These are phyloP conservation scores for Penicillium simplicissimum DNA, from an alignment of 495 filamentous ascomycete species.

Conservation along the genomic window DNA sequence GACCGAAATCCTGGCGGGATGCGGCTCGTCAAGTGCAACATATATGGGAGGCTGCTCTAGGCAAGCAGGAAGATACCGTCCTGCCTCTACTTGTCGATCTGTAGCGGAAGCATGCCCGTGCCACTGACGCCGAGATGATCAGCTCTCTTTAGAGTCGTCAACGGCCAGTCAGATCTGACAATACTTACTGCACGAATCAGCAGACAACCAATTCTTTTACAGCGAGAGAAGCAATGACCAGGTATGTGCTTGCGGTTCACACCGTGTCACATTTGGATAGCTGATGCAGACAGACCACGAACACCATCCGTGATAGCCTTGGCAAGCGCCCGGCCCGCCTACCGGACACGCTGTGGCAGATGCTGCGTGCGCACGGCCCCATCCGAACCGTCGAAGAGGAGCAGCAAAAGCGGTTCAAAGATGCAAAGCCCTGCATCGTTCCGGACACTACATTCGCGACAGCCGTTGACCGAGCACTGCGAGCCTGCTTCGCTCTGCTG, in stretches of 20 bases:
- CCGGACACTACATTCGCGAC: too few relatives aligned
- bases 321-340: background rate
- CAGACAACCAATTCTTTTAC: background rate
- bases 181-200: too few relatives aligned
- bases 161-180: too few relatives aligned
- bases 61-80: background rate
- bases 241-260: too few relatives aligned
- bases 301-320: background rate
- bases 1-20: background rate
- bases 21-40: background rate
- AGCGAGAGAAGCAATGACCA: background rate
- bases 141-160: too few relatives aligned
- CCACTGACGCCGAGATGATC: too few relatives aligned
- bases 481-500: too few relatives aligned
- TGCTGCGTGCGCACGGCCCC: background rate
- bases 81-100: background rate
- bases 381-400: slow-evolving; percentile 1
- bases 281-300: background rate
- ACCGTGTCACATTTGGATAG: background rate
- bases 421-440: background rate
- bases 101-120: too few relatives aligned
- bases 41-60: background rate
- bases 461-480: too few relatives aligned
- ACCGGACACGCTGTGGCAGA: background rate
- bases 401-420: background rate